Evolutionary conservation across 257 asterid genomes (phyloP).

Genomic region (Scutellaria minor): DNA sequence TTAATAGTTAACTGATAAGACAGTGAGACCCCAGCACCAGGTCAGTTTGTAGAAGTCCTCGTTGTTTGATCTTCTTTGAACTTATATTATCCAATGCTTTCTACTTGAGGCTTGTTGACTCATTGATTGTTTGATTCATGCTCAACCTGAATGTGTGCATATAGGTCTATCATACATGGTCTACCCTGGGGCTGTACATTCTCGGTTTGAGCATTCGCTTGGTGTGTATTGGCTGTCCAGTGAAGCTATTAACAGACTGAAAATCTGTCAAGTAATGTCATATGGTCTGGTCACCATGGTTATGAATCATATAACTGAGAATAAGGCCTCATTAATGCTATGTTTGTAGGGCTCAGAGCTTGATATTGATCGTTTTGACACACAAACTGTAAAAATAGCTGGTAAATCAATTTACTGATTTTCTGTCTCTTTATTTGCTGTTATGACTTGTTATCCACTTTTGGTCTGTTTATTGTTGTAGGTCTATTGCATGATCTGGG

Average conservation of each 20-base stretch:
- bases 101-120: background rate
- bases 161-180: conserved; percentile 80
- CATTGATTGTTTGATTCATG: background rate
- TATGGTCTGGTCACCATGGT: conserved; percentile 26
- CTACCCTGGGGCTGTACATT: conserved; percentile 96
- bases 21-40: conserved; percentile 24
- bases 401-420: conserved; percentile 48
- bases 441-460: conserved; percentile 24
- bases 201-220: conserved; percentile 94
- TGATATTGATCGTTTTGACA: conserved; percentile 67
- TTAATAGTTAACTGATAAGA: conserved; percentile 10
- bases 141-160: conserved; percentile 27
- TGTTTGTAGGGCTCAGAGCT: conserved; percentile 81
- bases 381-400: conserved; percentile 79
- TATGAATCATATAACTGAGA: conserved; percentile 32
- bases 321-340: conserved; percentile 35
- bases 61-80: conserved; percentile 22
- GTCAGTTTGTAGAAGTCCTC: conserved; percentile 17
- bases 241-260: conserved; percentile 72
- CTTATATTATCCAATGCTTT: conserved; percentile 14
- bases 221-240: conserved; percentile 92
- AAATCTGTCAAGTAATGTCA: conserved; percentile 67
- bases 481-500: conserved; percentile 96
- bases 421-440: conserved; percentile 27
- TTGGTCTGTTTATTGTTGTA: conserved; percentile 44